These are phyloP conservation scores for Chlorella vulgaris DNA, from an alignment of 139 green algal genomes.

Conservation along the genomic window DNA sequence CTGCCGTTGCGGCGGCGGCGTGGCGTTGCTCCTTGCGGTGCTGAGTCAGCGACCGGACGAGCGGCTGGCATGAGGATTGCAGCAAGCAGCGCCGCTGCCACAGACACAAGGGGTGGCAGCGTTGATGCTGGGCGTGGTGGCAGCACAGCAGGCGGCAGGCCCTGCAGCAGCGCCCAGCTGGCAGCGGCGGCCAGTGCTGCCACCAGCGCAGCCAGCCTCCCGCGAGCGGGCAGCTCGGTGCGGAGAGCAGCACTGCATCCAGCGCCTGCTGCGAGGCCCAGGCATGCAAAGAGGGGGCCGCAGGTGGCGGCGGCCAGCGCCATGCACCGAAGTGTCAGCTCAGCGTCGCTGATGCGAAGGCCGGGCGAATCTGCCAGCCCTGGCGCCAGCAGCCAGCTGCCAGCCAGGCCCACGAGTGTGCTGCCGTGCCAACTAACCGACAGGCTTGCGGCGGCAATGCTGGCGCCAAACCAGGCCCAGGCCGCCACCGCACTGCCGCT, in stretches of 20 bases:
- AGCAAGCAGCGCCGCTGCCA: background rate
- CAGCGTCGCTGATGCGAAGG: background rate
- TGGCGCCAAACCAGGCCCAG: background rate
- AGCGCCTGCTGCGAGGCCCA: conserved; percentile 3
- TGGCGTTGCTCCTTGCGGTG: background rate
- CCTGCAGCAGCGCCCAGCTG: background rate
- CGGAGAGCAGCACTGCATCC: background rate
- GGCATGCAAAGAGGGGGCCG: background rate
- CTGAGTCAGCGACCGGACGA: no score
- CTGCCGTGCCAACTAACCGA: background rate
- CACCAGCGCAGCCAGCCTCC: background rate
- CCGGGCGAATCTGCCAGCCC: background rate
- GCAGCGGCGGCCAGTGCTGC: background rate
- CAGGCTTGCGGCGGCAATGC: background rate
- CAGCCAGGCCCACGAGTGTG: background rate
- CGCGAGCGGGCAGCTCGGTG: background rate
- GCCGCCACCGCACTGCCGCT: background rate
- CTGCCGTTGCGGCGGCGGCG: no score
- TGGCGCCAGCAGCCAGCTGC: background rate
- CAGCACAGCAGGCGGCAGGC: background rate
- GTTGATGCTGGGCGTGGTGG: background rate
- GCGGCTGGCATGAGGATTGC: no score
- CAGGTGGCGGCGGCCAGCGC: background rate
- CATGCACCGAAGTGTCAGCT: conserved; percentile 21
- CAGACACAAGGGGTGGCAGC: background rate